Evolutionary conservation across 2,329 filamentous ascomycete species (phyloP), one percentile per base, ranked within the genome.

Genomic region (Lecanoromycetidae sp.): DNA sequence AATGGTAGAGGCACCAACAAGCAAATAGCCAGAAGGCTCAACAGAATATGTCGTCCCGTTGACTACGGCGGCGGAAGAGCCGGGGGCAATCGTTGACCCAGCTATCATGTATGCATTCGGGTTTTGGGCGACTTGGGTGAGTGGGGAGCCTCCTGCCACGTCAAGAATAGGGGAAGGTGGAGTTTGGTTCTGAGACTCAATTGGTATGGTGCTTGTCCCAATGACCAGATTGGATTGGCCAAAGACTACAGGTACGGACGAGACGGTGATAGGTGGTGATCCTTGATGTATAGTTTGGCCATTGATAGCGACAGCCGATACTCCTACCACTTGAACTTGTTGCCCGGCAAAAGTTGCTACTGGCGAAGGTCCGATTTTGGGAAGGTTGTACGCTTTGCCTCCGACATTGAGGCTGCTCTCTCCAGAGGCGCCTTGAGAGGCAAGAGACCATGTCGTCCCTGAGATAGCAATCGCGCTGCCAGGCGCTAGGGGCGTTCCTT

Each of bases 41-140:
- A 46, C 35, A 6, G 44, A 46, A 26, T 46, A 46, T 25, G 22
- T 26, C 9, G 35, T 40, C 6, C 44, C 35, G 26, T 25, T 46
- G 13, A 46, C 40, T n/a, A 33, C 23, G 44, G 34, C 26, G 23
- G 35, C 26, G 5, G 25, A n/a, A 3, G 29, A 35, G 9, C 44
- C 36, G 8, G 36, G 44, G 6, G 41, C 35, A 22, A 47, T 35
- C 8, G 44, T 47, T 15, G 35, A 32, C 6, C 36, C 36, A 23
- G 26, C 26, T 9, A 41, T 20, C 3, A 22, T 3, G 36, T 40
- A 47, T 8, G 34, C 44, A 40, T 38, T 38, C 15, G 7, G 32
- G 23, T 41, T 41, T 10, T 19, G 19, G 15, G 8, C 19, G n/a
- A 32, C 26, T 33, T 33, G 29, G 4, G 36, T 40, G 4, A 42